Percentiles rank a stretch among this genome's conserved stretches.
Evolutionary conservation across 768 basidiomycete genomes (phyloP).

Genomic region (Filobasidium wieringae): DNA sequence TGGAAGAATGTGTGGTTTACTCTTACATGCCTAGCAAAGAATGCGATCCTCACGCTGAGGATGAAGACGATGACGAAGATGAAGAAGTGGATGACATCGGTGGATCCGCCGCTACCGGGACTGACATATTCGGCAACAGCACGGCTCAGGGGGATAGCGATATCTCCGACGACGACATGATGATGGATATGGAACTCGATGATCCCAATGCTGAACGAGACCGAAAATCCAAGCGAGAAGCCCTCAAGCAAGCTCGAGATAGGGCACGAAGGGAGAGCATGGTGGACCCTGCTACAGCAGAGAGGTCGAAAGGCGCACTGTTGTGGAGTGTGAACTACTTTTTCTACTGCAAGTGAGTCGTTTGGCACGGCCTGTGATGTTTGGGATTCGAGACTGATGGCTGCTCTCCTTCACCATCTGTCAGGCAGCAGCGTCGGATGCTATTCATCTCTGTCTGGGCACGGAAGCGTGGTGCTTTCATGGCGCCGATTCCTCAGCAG

Average conservation of each 20-base stretch:
- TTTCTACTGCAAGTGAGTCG: slow-evolving; percentile 76
- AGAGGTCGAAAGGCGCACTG: slow-evolving; percentile 44
- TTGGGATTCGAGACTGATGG: neutral
- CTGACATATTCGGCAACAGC: no score
- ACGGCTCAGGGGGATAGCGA: no score
- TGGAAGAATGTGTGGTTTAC: slow-evolving; percentile 88
- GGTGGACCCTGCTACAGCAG: slow-evolving; percentile 14
- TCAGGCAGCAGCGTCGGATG: slow-evolving; percentile 55
- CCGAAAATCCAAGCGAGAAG: neutral
- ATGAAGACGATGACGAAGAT: slow-evolving; percentile 38
- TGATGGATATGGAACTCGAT: slow-evolving; percentile 45
- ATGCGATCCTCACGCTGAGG: slow-evolving; percentile 73
- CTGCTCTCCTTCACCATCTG: neutral
- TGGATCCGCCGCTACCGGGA: no score
- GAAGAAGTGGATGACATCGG: slow-evolving; percentile 18
- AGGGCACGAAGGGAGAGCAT: slow-evolving; percentile 1
- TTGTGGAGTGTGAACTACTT: slow-evolving; percentile 97
- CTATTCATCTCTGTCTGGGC: slow-evolving; percentile 90
- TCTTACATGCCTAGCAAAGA: slow-evolving; percentile 87
- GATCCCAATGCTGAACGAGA: slow-evolving; percentile 8
- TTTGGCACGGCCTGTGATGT: neutral
- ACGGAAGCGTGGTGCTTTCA: slow-evolving; percentile 42
- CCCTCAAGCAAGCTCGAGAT: neutral
- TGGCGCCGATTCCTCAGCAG: neutral
- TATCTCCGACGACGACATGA: slow-evolving; percentile 56